A percentile compares a stretch with the other conserved stretches of the same genome.
phyloP scores from a whole-genome alignment of 2,329 filamentous ascomycete genomes.

The Xylaria sp. region DNA sequence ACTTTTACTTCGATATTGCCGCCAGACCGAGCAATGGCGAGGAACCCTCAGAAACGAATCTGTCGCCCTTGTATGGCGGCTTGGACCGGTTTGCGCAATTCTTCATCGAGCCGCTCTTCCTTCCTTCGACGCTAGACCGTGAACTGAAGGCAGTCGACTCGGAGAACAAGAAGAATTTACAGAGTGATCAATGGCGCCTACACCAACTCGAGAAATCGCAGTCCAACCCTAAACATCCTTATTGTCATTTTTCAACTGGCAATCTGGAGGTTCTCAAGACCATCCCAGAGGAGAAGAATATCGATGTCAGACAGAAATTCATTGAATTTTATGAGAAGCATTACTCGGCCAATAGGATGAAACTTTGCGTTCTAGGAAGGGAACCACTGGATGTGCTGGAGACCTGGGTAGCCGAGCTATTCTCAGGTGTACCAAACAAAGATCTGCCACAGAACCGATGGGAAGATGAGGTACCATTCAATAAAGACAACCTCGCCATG shows the following conservation, averaged over 20 bases:
- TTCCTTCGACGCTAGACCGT: constrained; percentile 84
- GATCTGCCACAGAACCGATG: constrained; percentile 72
- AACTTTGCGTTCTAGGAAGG: constrained; percentile 84
- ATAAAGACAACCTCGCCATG: constrained; percentile 64
- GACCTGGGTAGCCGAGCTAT: constrained; percentile 84
- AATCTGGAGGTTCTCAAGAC: constrained; percentile 89
- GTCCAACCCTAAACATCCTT: constrained; percentile 89
- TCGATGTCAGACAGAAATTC: constrained; percentile 90
- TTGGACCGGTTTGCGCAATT: constrained; percentile 94
- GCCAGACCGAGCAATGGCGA: constrained; percentile 76
- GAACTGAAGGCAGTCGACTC: constrained; percentile 92
- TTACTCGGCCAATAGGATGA: constrained; percentile 95
- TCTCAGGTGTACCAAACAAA: constrained; percentile 84
- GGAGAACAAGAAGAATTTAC: constrained; percentile 97
- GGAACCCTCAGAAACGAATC: constrained; percentile 65
- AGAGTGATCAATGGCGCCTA: constrained; percentile 88
- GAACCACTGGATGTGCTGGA: constrained; percentile 86
- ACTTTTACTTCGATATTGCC: constrained; percentile 97
- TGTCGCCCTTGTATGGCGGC: constrained; percentile 77
- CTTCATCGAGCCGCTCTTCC: constrained; percentile 88
- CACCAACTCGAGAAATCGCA: constrained; percentile 88
- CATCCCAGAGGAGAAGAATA: constrained; percentile 78
- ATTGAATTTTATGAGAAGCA: constrained; percentile 90
- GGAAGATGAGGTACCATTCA: constrained; percentile 63
- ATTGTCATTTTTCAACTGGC: constrained; percentile 90